Base-by-base conservation (phyloP, 805 yeast genomes). In the Peterozyma toletana region DNA sequence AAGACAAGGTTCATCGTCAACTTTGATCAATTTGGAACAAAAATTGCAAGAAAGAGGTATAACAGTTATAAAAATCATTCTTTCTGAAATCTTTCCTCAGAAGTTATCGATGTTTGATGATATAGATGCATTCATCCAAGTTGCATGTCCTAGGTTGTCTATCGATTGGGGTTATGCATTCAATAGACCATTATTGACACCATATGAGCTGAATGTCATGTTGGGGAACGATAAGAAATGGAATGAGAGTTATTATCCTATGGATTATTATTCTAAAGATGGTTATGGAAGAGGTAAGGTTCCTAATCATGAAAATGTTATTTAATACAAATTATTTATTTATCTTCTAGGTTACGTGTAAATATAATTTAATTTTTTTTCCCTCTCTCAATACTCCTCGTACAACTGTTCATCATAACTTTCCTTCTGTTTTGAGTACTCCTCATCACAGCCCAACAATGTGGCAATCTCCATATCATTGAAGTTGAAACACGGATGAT, bases 121-220 rank as follows among this genome's bases (percentile, higher is more conserved):
- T 55, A 78, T 91, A 14, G 99, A 93, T 62, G 95, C 90, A 2
- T 93, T 93, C 71, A 86, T 93, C 11, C 99, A 93, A 63, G 96
- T 93, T 2, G 99, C 99, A 0, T 93, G 99, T 59, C 99, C 99
- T 0, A 71, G 99, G 55, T 67, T 93, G 38, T 87, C 96, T 2
- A 91, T 93, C 36, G 99, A 93, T 61, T 93, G 99, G 99, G 99
- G 99, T 0, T 93, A 93, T 60, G 99, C 99, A 0, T 93, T 93
- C 57, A 80, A 80, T 47, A 86, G 85, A 56, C 99, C 99, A 0
- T 66, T 93, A 37, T 64, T 93, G 46, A 91, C 99, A 0, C 99
- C 99, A 0, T 93, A 93, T 59, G 99, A 93, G 58, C 88, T 96
- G 0, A 88, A 86, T 87, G 96, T 90, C 5, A 75, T 89, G 73